Evolutionary conservation across 257 asterid genomes (phyloP), one percentile per base, ranked within the genome.

Genomic region (Thymus mandschuricus): DNA sequence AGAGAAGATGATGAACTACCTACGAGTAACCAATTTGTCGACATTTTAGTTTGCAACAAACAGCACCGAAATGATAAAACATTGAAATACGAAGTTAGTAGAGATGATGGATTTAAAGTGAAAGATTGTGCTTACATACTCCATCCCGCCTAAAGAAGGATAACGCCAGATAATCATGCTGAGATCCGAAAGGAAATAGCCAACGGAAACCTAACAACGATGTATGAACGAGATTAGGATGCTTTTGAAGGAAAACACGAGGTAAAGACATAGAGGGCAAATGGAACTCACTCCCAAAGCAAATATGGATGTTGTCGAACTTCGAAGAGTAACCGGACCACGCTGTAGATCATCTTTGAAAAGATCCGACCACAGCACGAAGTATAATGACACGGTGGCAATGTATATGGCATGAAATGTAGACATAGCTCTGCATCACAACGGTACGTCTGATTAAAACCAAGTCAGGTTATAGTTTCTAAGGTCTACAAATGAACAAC

Each of bases 1-100:
- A 88, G 60, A 92, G 88, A 73, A 90, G 79, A 80, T 92, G 98
- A 83, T 92, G 98, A 75, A 86, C 51, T 66, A 92, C 86, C 98
- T 92, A n/a, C n/a, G n/a, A n/a, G n/a, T n/a, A n/a, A n/a, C n/a
- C n/a, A n/a, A n/a, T n/a, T 35, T 35, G 41, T 35, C 41, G 6
- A 1, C 7, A 35, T n/a, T 35, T 3, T 49, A 49, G 6, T 49
- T 49, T 49, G 28, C 13, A 12, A 3, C 54, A 49, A 54, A 15
- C 58, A 52, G 10, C 40, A 10, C 2, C 34, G 4, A 56, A 35
- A 31, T n/a, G 6, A 52, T 8, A 8, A 30, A 13, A 13, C 29
- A 33, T 49, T 10, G 35, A 55, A 75, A 40, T 10, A 12, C 58
- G 43, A 30, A 34, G 51, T 7, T 34, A 15, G 43, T 49, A 35